These are phyloP conservation scores for Dicorynia guianensis DNA, from an alignment of 306 rosid genomes.

Conservation along the genomic window DNA sequence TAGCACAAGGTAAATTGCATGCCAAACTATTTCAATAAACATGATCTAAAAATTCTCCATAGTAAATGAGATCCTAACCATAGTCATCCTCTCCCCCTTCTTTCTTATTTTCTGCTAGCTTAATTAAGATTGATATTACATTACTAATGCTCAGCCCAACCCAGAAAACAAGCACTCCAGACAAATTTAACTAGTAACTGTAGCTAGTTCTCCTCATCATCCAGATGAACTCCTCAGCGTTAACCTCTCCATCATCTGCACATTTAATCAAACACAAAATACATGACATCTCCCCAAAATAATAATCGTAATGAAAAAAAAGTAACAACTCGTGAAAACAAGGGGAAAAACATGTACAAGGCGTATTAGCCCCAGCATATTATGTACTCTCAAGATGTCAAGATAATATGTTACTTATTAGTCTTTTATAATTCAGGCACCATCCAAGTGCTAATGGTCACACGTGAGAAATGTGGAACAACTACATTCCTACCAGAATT, in stretches of 20 bases:
- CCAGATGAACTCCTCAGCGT: constrained; percentile 60
- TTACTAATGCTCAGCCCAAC: constrained; percentile 27
- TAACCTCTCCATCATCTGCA: constrained; percentile 79
- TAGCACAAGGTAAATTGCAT: not conserved
- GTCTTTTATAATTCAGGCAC: not conserved
- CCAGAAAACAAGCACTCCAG: constrained; percentile 16
- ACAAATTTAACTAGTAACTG: constrained; percentile 29
- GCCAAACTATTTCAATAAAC: not conserved
- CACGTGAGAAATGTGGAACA: not conserved
- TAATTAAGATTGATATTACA: no score
- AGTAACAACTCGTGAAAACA: not conserved
- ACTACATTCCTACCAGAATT: not conserved
- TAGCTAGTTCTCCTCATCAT: constrained; percentile 73
- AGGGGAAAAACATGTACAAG: not conserved
- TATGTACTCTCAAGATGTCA: not conserved
- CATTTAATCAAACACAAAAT: constrained; percentile 23
- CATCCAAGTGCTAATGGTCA: not conserved
- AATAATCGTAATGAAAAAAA: not conserved
- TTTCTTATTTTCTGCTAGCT: no score
- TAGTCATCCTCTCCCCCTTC: not conserved
- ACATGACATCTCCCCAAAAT: constrained; percentile 3
- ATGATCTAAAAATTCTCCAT: no score
- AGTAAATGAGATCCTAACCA: no score
- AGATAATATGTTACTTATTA: not conserved
- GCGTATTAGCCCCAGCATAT: not conserved